Percentiles rank a stretch among this genome's conserved stretches.
Evolutionary conservation across 345 rosid species (phyloP).

Genomic region (Arabidopsis suecica): DNA sequence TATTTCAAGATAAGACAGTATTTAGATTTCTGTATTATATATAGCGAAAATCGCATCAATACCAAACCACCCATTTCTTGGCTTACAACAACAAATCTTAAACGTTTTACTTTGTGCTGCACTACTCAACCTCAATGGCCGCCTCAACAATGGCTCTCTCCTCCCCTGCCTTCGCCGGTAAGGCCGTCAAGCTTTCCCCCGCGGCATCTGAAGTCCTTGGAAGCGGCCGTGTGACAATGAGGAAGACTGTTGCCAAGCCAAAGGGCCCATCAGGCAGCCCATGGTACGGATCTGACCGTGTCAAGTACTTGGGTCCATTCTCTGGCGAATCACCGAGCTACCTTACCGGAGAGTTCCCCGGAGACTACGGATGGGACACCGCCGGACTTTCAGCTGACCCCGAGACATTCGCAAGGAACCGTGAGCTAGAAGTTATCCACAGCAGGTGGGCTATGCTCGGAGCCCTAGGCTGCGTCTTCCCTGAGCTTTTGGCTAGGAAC

Average conservation of each 20-base stretch:
- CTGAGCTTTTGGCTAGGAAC: slow-evolving; percentile 62
- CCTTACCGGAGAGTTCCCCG: slow-evolving; percentile 73
- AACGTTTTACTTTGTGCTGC: slow-evolving; percentile 36
- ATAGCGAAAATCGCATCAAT: not conserved
- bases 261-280: slow-evolving; percentile 58
- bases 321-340: slow-evolving; percentile 61
- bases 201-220: slow-evolving; percentile 50
- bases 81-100: slow-evolving; percentile 25
- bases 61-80: slow-evolving; percentile 42
- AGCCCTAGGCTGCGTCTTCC: slow-evolving; percentile 60
- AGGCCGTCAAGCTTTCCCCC: slow-evolving; percentile 59
- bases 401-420: slow-evolving; percentile 57
- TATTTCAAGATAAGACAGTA: slow-evolving; percentile 33
- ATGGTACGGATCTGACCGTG: slow-evolving; percentile 79
- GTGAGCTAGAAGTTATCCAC: slow-evolving; percentile 60
- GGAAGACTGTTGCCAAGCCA: slow-evolving; percentile 50
- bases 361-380: slow-evolving; percentile 70
- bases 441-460: slow-evolving; percentile 58
- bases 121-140: slow-evolving; percentile 52
- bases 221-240: slow-evolving; percentile 64
- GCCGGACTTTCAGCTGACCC: slow-evolving; percentile 62
- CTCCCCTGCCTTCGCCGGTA: slow-evolving; percentile 63
- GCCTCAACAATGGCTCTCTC: slow-evolving; percentile 73
- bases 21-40: slow-evolving; percentile 14
- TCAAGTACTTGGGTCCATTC: slow-evolving; percentile 78